Percentiles rank a stretch among this genome's conserved stretches.
phyloP scores from a whole-genome alignment of 805 yeast genomes.

The Kluyveromyces siamensis region DNA sequence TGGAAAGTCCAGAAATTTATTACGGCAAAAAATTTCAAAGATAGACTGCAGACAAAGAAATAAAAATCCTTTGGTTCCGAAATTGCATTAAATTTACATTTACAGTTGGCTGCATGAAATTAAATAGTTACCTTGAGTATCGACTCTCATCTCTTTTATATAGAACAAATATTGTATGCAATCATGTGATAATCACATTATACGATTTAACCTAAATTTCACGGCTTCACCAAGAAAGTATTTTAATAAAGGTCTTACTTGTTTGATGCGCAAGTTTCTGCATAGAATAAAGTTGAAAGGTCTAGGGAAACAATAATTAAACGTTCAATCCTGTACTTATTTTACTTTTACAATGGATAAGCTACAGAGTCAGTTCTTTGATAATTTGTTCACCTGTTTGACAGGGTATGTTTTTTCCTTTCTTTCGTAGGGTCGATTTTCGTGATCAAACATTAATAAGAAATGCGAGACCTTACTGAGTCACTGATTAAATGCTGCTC shows the following conservation, averaged over 20 bases:
- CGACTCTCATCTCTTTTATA: not conserved
- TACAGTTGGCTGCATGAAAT: too few relatives aligned
- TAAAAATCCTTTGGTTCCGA: too few relatives aligned
- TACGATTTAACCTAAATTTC: not conserved
- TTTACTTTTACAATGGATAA: slow-evolving; percentile 1
- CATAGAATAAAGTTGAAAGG: too few relatives aligned
- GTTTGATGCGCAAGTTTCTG: not conserved
- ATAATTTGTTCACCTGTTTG: slow-evolving; percentile 15
- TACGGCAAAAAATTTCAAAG: slow-evolving; percentile 20
- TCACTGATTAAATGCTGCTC: not conserved
- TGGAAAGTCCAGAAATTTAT: slow-evolving; percentile 45
- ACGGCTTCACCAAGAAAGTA: not conserved
- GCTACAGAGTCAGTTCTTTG: slow-evolving; percentile 5
- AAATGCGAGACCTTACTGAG: too few relatives aligned
- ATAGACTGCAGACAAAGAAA: not conserved
- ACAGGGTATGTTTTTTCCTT: slow-evolving; percentile 12
- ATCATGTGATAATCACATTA: not conserved
- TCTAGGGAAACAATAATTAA: not conserved
- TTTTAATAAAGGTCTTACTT: not conserved
- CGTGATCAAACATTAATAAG: not conserved
- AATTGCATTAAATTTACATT: too few relatives aligned
- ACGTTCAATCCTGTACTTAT: not conserved
- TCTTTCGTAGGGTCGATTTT: not conserved
- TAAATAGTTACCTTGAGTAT: too few relatives aligned
- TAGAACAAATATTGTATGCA: not conserved